phyloP scores from a whole-genome alignment of 352 stramenopile genomes.

The Lagenidium sp. region DNA sequence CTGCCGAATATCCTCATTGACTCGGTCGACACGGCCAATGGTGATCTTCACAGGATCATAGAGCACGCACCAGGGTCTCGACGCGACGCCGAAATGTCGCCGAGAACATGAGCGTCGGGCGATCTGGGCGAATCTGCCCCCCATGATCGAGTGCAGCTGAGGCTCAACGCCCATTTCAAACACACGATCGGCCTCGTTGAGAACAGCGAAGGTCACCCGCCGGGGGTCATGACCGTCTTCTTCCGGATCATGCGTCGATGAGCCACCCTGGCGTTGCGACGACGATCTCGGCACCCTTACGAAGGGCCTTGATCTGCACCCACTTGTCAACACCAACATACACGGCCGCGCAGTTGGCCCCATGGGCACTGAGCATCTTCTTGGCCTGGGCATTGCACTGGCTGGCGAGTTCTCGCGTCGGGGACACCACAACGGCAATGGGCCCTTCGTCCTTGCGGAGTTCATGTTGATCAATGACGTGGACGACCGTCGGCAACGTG shows the following conservation, averaged over 20 bases:
- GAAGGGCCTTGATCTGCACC: conserved; percentile 82
- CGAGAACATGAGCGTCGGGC: conserved; percentile 99
- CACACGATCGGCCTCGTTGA: conserved; percentile 98
- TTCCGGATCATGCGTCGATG: conserved; percentile 96
- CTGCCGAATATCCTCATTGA: conserved; percentile 86
- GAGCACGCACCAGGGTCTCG: conserved; percentile 66
- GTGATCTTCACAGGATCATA: conserved; percentile 75
- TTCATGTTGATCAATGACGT: conserved; percentile 90
- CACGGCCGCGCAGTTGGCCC: conserved; percentile 99
- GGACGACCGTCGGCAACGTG: conserved; percentile 98
- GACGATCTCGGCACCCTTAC: conserved; percentile 73
- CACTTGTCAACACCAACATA: conserved; percentile 98
- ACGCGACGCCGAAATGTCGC: conserved; percentile 90
- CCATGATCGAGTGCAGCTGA: conserved; percentile 95
- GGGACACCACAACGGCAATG: conserved; percentile 97
- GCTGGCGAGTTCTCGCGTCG: conserved; percentile 97
- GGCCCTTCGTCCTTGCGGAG: conserved; percentile 96
- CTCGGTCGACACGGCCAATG: conserved; percentile 68
- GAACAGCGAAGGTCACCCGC: conserved; percentile 97
- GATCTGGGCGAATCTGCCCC: conserved; percentile 95
- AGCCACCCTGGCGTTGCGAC: conserved; percentile 96
- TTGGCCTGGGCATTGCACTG: conserved; percentile 99
- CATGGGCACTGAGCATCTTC: conserved; percentile 96
- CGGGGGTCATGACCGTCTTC: conserved; percentile 95
- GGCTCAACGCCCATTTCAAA: conserved; percentile 95